A percentile compares a stretch with the other conserved stretches of the same genome.
phyloP scores from a whole-genome alignment of 495 filamentous ascomycete genomes.

The Aspergillus mulundensis region DNA sequence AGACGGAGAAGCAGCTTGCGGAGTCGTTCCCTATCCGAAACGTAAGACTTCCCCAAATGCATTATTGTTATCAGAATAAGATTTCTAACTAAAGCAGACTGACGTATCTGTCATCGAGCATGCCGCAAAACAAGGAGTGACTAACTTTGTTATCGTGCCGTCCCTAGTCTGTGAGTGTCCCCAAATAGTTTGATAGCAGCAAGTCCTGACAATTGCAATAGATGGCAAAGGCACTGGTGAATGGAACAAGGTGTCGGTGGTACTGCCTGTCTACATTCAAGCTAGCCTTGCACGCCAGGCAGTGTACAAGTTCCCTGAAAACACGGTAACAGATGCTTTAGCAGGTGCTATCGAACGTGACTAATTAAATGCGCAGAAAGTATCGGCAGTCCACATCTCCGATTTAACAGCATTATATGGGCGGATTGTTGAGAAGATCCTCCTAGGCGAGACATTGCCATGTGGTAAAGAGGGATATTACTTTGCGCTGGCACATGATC shows the following conservation, averaged over 20 bases:
- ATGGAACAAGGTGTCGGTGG: slow-evolving; percentile 1
- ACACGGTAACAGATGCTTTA: not conserved
- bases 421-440: not conserved
- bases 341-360: not conserved
- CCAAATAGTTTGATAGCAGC: not conserved
- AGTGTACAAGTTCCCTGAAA: slow-evolving; percentile 1
- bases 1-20: slow-evolving; percentile 1
- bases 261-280: not conserved
- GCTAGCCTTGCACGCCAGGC: not conserved
- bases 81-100: slow-evolving; percentile 1
- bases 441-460: not conserved
- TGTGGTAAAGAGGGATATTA: not conserved
- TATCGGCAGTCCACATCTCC: not conserved
- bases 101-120: slow-evolving; percentile 1
- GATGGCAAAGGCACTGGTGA: slow-evolving; percentile 3
- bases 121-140: not conserved
- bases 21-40: slow-evolving; percentile 1
- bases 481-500: not conserved
- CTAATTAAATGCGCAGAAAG: not conserved
- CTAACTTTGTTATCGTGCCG: slow-evolving; percentile 1
- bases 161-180: slow-evolving; percentile 1
- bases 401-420: not conserved
- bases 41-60: not conserved
- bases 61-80: not conserved
- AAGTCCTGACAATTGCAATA: not conserved